Evolutionary conservation across 768 basidiomycete species (phyloP).

Genomic region (Tephrocybe rancida): DNA sequence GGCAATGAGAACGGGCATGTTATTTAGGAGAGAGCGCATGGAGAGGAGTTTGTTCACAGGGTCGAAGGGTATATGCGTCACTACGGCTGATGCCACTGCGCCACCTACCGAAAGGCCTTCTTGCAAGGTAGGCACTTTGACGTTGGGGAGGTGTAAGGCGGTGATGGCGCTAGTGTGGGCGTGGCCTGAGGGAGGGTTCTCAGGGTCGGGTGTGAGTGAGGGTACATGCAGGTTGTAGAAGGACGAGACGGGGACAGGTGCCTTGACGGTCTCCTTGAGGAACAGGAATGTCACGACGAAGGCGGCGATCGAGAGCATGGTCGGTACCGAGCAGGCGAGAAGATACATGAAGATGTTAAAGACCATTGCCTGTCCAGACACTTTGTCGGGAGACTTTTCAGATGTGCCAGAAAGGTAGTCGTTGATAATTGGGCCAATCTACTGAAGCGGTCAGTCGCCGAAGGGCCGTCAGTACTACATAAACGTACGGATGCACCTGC

Average conservation of each 20-base stretch:
- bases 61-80: conserved; percentile 4
- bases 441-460: background rate
- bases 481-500: conserved; percentile 39
- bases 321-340: conserved; percentile 66
- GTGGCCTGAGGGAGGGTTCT: too few relatives aligned
- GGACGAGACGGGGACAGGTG: conserved; percentile 24
- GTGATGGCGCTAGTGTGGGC: background rate
- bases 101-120: background rate
- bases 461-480: background rate
- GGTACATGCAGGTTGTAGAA: conserved; percentile 21
- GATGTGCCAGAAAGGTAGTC: conserved; percentile 50
- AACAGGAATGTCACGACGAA: conserved; percentile 54
- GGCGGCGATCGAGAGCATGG: conserved; percentile 55
- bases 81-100: conserved; percentile 4
- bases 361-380: conserved; percentile 45
- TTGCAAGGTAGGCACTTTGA: conserved; percentile 15
- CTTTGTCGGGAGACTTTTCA: conserved; percentile 38
- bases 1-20: conserved; percentile 54
- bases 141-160: background rate
- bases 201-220: background rate
- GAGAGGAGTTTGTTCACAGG: conserved; percentile 39
- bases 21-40: conserved; percentile 48
- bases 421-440: conserved; percentile 59
- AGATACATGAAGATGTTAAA: conserved; percentile 60
- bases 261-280: conserved; percentile 52